Conservation (phyloP, 1,284 basidiomycete species). For the Termitomyces sp. region DNA sequence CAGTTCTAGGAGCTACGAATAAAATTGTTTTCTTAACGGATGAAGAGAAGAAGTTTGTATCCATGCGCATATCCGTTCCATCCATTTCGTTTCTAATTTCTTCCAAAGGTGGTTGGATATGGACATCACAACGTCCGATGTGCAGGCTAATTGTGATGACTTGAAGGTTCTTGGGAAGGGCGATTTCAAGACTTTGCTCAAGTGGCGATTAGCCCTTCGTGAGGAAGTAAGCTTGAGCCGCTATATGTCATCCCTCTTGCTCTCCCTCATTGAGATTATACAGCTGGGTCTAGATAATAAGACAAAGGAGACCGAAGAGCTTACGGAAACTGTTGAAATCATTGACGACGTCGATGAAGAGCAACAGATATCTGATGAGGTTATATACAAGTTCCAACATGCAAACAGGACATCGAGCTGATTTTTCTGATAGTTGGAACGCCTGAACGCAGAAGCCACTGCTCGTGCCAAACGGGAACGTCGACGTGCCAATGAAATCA, state of each 20-base stretch:
- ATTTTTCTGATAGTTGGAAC: slow-evolving; percentile 59
- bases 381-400: slow-evolving; percentile 32
- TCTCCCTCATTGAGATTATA: not conserved
- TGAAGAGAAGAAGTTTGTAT: slow-evolving; percentile 75
- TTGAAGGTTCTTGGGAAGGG: slow-evolving; percentile 97
- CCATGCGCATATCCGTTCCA: slow-evolving; percentile 4
- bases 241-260: not conserved
- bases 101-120: slow-evolving; percentile 55
- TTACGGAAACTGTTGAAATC: slow-evolving; percentile 74
- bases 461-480: slow-evolving; percentile 79
- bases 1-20: slow-evolving; percentile 80
- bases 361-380: slow-evolving; percentile 83
- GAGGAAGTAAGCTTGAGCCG: slow-evolving; percentile 61
- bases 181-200: slow-evolving; percentile 92
- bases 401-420: not conserved
- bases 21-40: slow-evolving; percentile 80
- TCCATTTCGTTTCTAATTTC: slow-evolving; percentile 6
- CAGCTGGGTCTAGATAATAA: slow-evolving; percentile 82
- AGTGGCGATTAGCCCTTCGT: slow-evolving; percentile 83
- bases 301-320: slow-evolving; percentile 64
- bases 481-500: slow-evolving; percentile 86
- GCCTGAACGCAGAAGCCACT: slow-evolving; percentile 74
- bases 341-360: slow-evolving; percentile 81
- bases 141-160: slow-evolving; percentile 83
- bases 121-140: slow-evolving; percentile 73